Evolutionary conservation across 805 yeast species (phyloP), one percentile per base, ranked within the genome.

Genomic region (Teunomyces cretensis): DNA sequence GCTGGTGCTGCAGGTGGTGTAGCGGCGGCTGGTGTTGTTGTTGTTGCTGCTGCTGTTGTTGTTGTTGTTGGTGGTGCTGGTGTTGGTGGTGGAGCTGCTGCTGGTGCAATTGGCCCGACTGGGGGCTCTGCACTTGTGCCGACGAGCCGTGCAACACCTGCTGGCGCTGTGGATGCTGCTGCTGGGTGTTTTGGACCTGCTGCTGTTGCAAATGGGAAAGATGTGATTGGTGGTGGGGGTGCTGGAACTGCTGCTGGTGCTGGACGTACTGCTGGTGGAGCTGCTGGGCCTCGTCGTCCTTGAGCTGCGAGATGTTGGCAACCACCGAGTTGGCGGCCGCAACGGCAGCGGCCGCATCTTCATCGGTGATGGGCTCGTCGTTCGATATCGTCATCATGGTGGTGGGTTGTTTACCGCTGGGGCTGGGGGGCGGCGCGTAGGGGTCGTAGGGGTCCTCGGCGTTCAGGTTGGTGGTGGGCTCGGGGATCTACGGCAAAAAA

Each of bases 1-100:
- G 48, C 19, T 46, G 54, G 19, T 46, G 50, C 14, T 43, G 47
- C 38, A 41, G 47, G 15, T 47, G 64, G 55, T 13, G 51, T 3
- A 35, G 41, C 14, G 44, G 47, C 12, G 42, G 50, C n/a, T 42
- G 49, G 32, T 37, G 46, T 16, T 30, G 41, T 3, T 14, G 31
- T 17, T 41, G 48, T 13, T 40, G 44, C 27, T 37, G 44, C 9
- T 39, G 46, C 37, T 39, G 48, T 16, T 16, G 36, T 11, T 33
- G 36, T 12, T 16, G 36, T 14, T 30, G 41, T 6, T 42, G 49
- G 27, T 37, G 46, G 16, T 30, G 41, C 4, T 38, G 44, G 11
- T 40, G 47, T 30, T 39, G 48, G 22, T 17, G 38, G n/a, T 35
- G 38, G 13, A 35, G 38, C 12, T 43, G 35, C 31, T 40, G 48